phyloP scores from a whole-genome alignment of 257 asterid species.

The Asclepias syriaca region DNA sequence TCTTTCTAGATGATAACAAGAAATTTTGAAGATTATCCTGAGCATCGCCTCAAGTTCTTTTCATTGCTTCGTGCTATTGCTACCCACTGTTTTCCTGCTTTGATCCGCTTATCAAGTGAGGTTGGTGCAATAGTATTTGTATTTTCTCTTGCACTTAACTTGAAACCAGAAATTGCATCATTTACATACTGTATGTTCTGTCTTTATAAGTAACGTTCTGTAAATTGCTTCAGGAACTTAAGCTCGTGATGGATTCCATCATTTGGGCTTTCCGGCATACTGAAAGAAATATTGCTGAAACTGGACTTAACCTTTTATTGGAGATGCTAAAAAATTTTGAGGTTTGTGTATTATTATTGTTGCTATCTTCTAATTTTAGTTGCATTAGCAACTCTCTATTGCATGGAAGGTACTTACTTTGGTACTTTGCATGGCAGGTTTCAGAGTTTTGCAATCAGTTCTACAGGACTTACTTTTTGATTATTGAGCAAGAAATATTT shows the following conservation, averaged over 20 bases:
- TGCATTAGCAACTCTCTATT: neutral
- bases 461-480: constrained; percentile 69
- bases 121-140: constrained; percentile 26
- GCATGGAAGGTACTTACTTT: constrained; percentile 17
- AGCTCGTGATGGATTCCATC: constrained; percentile 95
- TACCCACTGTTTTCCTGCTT: constrained; percentile 84
- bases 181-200: neutral
- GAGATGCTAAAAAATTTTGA: constrained; percentile 95
- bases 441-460: constrained; percentile 86
- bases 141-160: neutral
- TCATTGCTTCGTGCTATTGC: constrained; percentile 95
- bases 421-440: constrained; percentile 44
- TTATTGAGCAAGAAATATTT: constrained; percentile 91
- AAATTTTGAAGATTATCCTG: constrained; percentile 98
- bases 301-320: constrained; percentile 82
- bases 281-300: constrained; percentile 96
- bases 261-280: constrained; percentile 99
- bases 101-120: constrained; percentile 85
- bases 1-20: constrained; percentile 84
- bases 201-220: constrained; percentile 14
- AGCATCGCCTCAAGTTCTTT: constrained; percentile 95
- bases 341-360: constrained; percentile 31
- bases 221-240: constrained; percentile 65
- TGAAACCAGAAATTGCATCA: neutral
- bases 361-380: neutral